Evolutionary conservation across 139 green algal species (phyloP).

Genomic region (Tetradesmus lagerheimii): DNA sequence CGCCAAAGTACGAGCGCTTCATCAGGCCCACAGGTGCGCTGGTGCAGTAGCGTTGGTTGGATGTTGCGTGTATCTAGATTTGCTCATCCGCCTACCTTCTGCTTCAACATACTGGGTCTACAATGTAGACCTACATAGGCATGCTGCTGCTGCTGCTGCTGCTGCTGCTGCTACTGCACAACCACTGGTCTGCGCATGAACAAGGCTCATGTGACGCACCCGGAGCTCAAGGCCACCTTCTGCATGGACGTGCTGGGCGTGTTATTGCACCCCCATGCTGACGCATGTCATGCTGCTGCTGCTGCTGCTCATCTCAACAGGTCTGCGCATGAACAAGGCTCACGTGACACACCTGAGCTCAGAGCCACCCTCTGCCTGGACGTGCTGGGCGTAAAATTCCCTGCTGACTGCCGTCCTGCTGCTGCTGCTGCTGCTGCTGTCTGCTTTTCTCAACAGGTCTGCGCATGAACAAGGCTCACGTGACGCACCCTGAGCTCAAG

Average conservation of each 20-base stretch:
- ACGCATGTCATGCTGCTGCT: neutral
- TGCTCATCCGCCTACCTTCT: no score
- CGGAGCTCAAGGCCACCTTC: constrained; percentile 99
- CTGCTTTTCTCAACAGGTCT: constrained; percentile 71
- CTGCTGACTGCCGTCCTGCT: constrained; percentile 83
- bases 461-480: constrained; percentile 98
- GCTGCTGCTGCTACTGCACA: constrained; percentile 33
- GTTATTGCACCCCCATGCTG: neutral
- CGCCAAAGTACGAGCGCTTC: constrained; percentile 99
- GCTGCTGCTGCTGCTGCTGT: neutral
- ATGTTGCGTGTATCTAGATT: no score
- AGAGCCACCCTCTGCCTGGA: constrained; percentile 98
- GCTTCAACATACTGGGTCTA: no score
- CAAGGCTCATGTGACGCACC: constrained; percentile 99
- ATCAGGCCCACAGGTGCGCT: constrained; percentile 92
- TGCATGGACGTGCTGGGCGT: constrained; percentile 98
- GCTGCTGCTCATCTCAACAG: constrained; percentile 47
- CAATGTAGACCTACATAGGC: no score
- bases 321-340: constrained; percentile 98
- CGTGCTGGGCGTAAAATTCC: no score
- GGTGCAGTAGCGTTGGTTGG: no score
- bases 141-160: neutral
- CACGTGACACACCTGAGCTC: constrained; percentile 99
- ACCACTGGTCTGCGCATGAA: constrained; percentile 94
- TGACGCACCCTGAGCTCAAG: constrained; percentile 99